Evolutionary conservation across 768 basidiomycete genomes (phyloP).

Genomic region (Panaeolus papilionaceus): DNA sequence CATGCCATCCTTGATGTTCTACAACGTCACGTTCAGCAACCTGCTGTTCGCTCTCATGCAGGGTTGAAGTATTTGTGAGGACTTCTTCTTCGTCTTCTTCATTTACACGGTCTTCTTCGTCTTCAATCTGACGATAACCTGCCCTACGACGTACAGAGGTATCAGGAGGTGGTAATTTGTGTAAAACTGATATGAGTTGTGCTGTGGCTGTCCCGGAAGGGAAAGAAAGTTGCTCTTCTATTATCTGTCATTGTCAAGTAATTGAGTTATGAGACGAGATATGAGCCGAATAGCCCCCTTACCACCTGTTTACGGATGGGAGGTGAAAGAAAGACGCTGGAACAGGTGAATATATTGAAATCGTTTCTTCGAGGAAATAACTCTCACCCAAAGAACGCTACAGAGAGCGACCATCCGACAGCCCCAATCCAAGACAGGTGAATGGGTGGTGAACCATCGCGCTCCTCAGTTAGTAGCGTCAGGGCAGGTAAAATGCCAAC

Average conservation of each 20-base stretch:
- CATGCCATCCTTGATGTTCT: constrained; percentile 76
- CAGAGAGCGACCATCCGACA: constrained; percentile 85
- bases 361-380: neutral
- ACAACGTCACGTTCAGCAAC: constrained; percentile 52
- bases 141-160: constrained; percentile 57
- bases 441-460: constrained; percentile 82
- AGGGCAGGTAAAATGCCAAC: constrained; percentile 95
- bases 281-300: constrained; percentile 28
- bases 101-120: constrained; percentile 38
- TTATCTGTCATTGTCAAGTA: constrained; percentile 68
- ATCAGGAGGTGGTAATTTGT: constrained; percentile 73
- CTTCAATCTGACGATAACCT: constrained; percentile 58
- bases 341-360: constrained; percentile 15
- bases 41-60: constrained; percentile 40
- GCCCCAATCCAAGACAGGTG: constrained; percentile 75
- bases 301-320: constrained; percentile 96
- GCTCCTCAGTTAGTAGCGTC: constrained; percentile 70
- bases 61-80: constrained; percentile 22
- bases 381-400: constrained; percentile 90
- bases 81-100: constrained; percentile 18
- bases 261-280: neutral
- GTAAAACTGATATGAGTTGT: constrained; percentile 91
- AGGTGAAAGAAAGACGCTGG: constrained; percentile 92
- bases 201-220: constrained; percentile 97
- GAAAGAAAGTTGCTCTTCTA: constrained; percentile 93